Evolutionary conservation across 768 basidiomycete genomes (phyloP).

Genomic region (Tulasnella sp.): DNA sequence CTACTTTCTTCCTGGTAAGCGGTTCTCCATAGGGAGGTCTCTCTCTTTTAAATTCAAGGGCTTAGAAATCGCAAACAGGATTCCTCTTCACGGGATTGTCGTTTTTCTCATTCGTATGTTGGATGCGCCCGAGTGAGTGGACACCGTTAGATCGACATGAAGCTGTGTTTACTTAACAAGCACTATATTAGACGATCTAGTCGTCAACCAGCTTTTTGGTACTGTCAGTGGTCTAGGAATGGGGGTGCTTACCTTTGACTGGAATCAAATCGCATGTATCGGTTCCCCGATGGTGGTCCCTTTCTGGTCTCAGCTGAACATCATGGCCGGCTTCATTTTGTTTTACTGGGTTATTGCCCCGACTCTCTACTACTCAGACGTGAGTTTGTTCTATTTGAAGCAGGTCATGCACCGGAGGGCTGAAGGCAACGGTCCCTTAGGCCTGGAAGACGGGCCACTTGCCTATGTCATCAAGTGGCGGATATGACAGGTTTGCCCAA

Average conservation of each 20-base stretch:
- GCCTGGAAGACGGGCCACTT: constrained; percentile 43
- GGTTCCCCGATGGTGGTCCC: constrained; percentile 73
- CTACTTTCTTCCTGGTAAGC: constrained; percentile 80
- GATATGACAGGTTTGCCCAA: constrained; percentile 43
- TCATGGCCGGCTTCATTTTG: constrained; percentile 78
- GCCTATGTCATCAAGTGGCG: constrained; percentile 40
- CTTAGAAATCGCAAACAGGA: constrained; percentile 44
- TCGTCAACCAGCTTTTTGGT: constrained; percentile 90
- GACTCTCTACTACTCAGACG: constrained; percentile 91
- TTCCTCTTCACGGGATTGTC: constrained; percentile 87
- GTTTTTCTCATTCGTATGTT: constrained; percentile 86
- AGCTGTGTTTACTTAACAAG: not conserved
- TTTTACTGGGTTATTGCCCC: constrained; percentile 93
- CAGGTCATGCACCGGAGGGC: not conserved
- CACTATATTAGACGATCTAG: constrained; percentile 50
- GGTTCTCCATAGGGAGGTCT: too few relatives aligned
- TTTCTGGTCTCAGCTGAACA: constrained; percentile 96
- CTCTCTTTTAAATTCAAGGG: not conserved
- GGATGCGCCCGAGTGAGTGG: constrained; percentile 52
- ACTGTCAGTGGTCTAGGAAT: constrained; percentile 78
- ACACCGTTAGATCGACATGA: not conserved
- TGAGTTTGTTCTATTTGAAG: constrained; percentile 41
- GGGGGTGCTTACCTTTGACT: constrained; percentile 90
- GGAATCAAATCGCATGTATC: constrained; percentile 72
- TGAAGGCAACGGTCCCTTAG: constrained; percentile 27